Base-by-base conservation (phyloP, 169 alveolate genomes). In the Babesia sp. region DNA sequence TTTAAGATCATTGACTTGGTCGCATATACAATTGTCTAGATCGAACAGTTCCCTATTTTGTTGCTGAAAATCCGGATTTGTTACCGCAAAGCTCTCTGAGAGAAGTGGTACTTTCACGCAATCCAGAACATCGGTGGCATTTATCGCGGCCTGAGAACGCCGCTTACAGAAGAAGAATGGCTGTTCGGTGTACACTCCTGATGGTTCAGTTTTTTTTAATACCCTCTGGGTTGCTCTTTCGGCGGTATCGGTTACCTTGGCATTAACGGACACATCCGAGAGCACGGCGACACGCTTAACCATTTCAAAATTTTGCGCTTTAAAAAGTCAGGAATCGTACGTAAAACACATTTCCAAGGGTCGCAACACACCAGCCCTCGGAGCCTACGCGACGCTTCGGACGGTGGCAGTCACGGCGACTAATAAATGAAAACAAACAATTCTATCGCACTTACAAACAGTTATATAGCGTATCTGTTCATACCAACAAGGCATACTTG, bases 401-500 rank as follows among this genome's bases (percentile, higher is more conserved):
- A 3, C 34, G 3, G 11, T 16, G 8, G 1, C 22, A 20, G 1
- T 11, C 22, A 2, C 14, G 37, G 28, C 11, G 20, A 51, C 28
- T 14, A 22, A 20, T 20, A 54, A 56, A 26, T 26, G 16, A 3
- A 2, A 56, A 54, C 41, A 54, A 8, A 31, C 20, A 26, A 7
- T 20, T 6, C 33, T 3, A 7, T 24, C 36, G 8, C 37, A 37
- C 56, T 26, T 12, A 41, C 31, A 11, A 41, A 16, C 7, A 22
- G 22, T 42, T 45, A 60, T n/a, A 5, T 3, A 39, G 36, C 42
- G 71, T 28, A 37, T 64, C 22, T 5, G 36, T 51, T 56, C 61
- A 80, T 11, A 67, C 69, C 70, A 80, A 46, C 29, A 80, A 58
- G 24, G 86, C 86, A 34, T 57, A 80, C 36, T 71, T 80, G 60